phyloP scores from a whole-genome alignment of 495 filamentous ascomycete species.

The Penicillium simplicissimum region DNA sequence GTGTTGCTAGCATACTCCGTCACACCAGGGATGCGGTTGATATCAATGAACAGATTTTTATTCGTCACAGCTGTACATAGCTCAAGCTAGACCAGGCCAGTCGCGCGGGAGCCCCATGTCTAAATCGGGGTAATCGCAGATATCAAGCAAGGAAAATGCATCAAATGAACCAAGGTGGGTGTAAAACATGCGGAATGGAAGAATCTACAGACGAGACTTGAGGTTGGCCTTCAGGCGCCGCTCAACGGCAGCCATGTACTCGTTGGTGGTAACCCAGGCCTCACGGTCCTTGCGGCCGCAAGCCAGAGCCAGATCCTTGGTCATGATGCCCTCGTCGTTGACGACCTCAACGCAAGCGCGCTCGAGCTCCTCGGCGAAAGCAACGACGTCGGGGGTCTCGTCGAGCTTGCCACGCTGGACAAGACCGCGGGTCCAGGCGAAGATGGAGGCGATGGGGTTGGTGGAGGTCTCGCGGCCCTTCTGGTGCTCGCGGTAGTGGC shows the following conservation, averaged over 20 bases:
- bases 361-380: constrained; percentile 90
- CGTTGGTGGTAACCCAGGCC: constrained; percentile 84
- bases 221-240: constrained; percentile 69
- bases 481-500: constrained; percentile 98
- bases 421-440: constrained; percentile 97
- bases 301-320: constrained; percentile 92
- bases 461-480: constrained; percentile 95
- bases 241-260: constrained; percentile 90
- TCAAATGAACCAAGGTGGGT: neutral
- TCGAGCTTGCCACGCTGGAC: constrained; percentile 89
- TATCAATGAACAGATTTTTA: constrained; percentile 12
- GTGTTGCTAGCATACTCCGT: too few relatives aligned
- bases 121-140: neutral
- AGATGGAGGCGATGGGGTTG: constrained; percentile 98
- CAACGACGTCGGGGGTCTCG: constrained; percentile 79
- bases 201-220: constrained; percentile 46
- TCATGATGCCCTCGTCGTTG: constrained; percentile 94
- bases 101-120: neutral
- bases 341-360: constrained; percentile 93
- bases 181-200: constrained; percentile 6
- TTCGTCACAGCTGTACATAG: constrained; percentile 22
- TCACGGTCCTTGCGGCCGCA: constrained; percentile 80
- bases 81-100: constrained; percentile 11
- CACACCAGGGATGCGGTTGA: neutral
- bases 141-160: constrained; percentile 2